phyloP scores from a whole-genome alignment of 23 red algal genomes.

The Gracilaria domingensis region DNA sequence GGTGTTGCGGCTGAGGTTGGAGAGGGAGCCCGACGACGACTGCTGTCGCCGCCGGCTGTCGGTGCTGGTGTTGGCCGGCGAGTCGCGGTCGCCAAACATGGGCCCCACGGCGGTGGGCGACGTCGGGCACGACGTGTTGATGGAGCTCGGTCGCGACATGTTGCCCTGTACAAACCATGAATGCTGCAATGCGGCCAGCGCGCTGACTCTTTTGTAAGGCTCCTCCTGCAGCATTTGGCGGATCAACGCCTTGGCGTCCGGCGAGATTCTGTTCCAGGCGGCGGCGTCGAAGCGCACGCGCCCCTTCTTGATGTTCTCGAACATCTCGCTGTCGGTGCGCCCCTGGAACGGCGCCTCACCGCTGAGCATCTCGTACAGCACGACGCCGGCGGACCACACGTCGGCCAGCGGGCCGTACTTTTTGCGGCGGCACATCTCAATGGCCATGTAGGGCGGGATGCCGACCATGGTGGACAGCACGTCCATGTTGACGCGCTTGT shows the following conservation, averaged over 20 bases:
- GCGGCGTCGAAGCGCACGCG: conserved; percentile 54
- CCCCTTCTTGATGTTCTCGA: conserved; percentile 63
- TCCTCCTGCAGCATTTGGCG: conserved; percentile 76
- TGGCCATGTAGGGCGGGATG: conserved; percentile 86
- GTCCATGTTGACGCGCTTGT: conserved; percentile 72
- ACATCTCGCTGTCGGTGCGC: conserved; percentile 44
- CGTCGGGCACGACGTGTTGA: conserved; percentile 47
- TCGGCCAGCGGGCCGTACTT: conserved; percentile 93
- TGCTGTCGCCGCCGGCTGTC: conserved; percentile 22
- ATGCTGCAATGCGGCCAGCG: conserved; percentile 69
- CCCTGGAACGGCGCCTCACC: conserved; percentile 87
- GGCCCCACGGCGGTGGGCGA: conserved; percentile 35
- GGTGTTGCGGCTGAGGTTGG: conserved; percentile 43
- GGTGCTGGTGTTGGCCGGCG: conserved; percentile 41
- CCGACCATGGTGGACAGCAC: conserved; percentile 68
- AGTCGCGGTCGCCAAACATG: conserved; percentile 44
- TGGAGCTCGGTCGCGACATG: conserved; percentile 41
- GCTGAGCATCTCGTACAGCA: conserved; percentile 89
- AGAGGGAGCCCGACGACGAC: conserved; percentile 23
- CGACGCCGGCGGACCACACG: conserved; percentile 92
- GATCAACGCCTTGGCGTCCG: conserved; percentile 76
- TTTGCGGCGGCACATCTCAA: conserved; percentile 80
- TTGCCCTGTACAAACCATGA: conserved; percentile 46
- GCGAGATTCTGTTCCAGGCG: conserved; percentile 72
- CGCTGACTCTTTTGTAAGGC: conserved; percentile 69